These are phyloP conservation scores for slime mould (Dictyostelium discoideum) DNA, from an alignment of 78 protist genomes.

Conservation along the genomic window dicty_2.7 NC_007088.5:2031501-2032000, in stretches of 20 bases:
- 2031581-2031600: too few relatives aligned
- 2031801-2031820: conserved; percentile 73
- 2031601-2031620: too few relatives aligned
- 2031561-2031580: too few relatives aligned
- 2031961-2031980: too few relatives aligned
- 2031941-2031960: neutral
- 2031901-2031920: conserved; percentile 81
- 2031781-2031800: conserved; percentile 60
- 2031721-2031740: neutral
- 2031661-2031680: neutral
- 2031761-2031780: neutral
- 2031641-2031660: too few relatives aligned
- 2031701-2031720: neutral
- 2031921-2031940: conserved; percentile 50
- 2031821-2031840: conserved; percentile 67
- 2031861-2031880: conserved; percentile 58
- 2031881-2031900: conserved; percentile 84
- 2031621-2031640: too few relatives aligned
- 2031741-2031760: too few relatives aligned
- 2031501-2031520: neutral
- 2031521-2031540: neutral
- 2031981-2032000: too few relatives aligned
- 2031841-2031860: conserved; percentile 80
- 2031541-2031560: too few relatives aligned
- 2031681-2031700: neutral